Evolutionary conservation across 257 asterid species (phyloP), one percentile per base, ranked within the genome.

Genomic region (Knoxia roxburghii): DNA sequence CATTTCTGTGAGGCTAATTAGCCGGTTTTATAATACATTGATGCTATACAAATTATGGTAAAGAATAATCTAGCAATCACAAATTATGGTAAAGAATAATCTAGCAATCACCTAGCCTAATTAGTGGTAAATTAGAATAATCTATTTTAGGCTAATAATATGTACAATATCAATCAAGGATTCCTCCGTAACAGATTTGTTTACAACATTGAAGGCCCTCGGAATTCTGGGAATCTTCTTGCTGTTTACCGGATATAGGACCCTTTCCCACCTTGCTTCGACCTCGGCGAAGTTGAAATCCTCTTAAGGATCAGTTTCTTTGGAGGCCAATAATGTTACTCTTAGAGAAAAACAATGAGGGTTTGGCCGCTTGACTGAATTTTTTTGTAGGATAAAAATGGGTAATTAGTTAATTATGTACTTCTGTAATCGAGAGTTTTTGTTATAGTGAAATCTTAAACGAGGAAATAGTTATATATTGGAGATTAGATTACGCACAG

Each of bases 201-300:
- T 94, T 81, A 85, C 88, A 58, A 94, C 99, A 40, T 68, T 94
- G 84, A 94, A 87, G 85, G 83, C 82, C 57, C 97, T 94, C 61
- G 96, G 97, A 61, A 54, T 94, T 48, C 60, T 90, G 79, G 99
- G 95, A 62, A 70, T 84, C 59, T 90, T 90, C 86, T 88, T 90
- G 90, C 76, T 88, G 85, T 72, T 90, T 71, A 89, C 86, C 4
- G 99, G 99, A 69, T 96, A 94, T 77, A 88, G 82, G 79, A 83
- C 95, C 13, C 95, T 94, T 49, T 86, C 99, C 27, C 87, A 94
- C 74, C 90, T 82, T n/a, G 97, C 99, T 10, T 84, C 95, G 46
- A 55, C 88, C 6, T 85, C 96, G 0, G 70, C 96, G 63, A 94
- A 94, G 86, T 75, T 90, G 83, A 94, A 94, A 85, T 82, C 97